Base-by-base conservation (phyloP, 805 yeast species). In the Candida cerambycidarum region DNA sequence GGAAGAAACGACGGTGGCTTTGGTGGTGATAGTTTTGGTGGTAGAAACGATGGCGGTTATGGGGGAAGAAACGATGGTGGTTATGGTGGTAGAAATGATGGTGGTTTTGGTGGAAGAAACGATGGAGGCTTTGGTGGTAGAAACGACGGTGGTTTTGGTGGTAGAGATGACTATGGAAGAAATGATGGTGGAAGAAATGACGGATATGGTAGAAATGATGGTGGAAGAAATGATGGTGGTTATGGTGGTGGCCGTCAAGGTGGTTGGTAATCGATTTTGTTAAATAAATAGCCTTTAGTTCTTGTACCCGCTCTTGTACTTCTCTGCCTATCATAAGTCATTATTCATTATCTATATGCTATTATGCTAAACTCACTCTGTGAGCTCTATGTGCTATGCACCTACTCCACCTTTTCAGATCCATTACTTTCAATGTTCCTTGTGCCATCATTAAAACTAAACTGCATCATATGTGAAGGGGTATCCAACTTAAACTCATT, bases 331-430 rank as follows among this genome's bases (percentile, higher is more conserved):
- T 55, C 29, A 51, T 11, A 27, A 59, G 58, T 42, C 49, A 36
- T 47, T 38, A 43, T 24, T 47, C 50, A 35, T 47, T 48, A 43
- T 41, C 13, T 17, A 5, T 36, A 23, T 33, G 18, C 25, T 21
- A 21, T 21, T 21, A 10, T 21, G 25, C 6, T 16, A n/a, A n/a
- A n/a, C n/a, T n/a, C n/a, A n/a, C n/a, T n/a, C n/a, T n/a, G n/a
- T n/a, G n/a, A n/a, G 10, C 10, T 29, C 32, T 29, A 29, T 29
- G 10, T 21, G 17, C 16, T 25, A 25, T 25, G 29, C n/a, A 11
- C 23, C 21, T 45, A 59, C 32, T 58, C 63, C 7, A 59, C 58
- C 24, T 53, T 55, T n/a, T 59, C 61, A 4, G 62, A 56, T 12
- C 58, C 58, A 34, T 46, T 50, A 38, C 61, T 57, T 9, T 48